Conservation (phyloP, 23 red algal genomes). For the Gracilaria gracilis region DNA sequence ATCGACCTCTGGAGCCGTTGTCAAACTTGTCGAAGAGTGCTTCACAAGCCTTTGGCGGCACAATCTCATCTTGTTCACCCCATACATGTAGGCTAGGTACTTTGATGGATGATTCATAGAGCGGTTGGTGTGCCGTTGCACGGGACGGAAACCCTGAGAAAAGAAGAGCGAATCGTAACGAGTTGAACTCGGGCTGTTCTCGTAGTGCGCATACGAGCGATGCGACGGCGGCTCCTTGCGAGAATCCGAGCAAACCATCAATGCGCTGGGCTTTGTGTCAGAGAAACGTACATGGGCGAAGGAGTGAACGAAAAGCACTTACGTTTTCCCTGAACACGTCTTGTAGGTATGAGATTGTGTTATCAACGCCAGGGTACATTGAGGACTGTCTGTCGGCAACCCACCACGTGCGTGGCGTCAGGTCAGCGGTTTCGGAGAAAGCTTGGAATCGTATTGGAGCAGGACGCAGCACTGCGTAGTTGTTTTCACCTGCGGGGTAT, state of each 20-base stretch:
- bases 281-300: background rate
- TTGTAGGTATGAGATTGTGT: conserved; percentile 2
- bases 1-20: background rate
- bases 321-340: conserved; percentile 25
- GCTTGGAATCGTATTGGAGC: background rate
- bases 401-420: conserved; percentile 16
- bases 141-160: conserved; percentile 62
- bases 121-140: conserved; percentile 34
- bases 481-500: conserved; percentile 9
- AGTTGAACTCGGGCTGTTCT: conserved; percentile 27
- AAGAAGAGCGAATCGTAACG: conserved; percentile 50
- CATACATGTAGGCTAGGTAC: conserved; percentile 58
- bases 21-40: conserved; percentile 26
- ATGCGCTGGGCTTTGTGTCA: conserved; percentile 3
- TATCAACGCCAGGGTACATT: background rate
- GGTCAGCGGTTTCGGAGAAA: background rate
- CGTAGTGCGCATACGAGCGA: conserved; percentile 53
- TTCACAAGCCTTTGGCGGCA: conserved; percentile 23
- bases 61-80: conserved; percentile 45
- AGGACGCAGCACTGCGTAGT: conserved; percentile 20
- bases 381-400: background rate
- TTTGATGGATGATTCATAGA: conserved; percentile 33
- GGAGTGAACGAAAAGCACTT: background rate
- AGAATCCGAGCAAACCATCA: conserved; percentile 73
- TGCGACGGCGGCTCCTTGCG: conserved; percentile 55